Evolutionary conservation across 108 stramenopile genomes (phyloP), one percentile per base, ranked within the genome.

Genomic region (Fistulifera solaris): DNA sequence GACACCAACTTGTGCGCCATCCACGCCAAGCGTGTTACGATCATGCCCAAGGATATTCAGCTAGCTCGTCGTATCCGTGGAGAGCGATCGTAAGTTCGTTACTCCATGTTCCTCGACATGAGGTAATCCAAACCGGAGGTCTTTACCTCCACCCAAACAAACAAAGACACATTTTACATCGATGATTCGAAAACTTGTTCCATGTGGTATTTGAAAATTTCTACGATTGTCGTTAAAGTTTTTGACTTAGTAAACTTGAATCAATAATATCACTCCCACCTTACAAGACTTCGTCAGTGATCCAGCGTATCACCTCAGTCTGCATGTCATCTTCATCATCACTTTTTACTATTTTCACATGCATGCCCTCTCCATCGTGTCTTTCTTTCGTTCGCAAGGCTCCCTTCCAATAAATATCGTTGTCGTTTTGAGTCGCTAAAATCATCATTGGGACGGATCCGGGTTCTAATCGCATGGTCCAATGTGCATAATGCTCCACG

Each of bases 1-100:
- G 96, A 97, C 76, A 88, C 92, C 57, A 96, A 96, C 86, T 77
- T 96, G 64, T 93, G 92, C 57, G 94, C 94, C 26, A 89, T 93
- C 64, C 97, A 98, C 73, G 97, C 93, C 28, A 94, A 94, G 77
- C 94, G 97, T 80, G 94, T 98, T 18, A 98, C 97, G 18, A 98
- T 98, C 79, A 95, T 98, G 95, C 91, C 94, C 40, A 96, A 75
- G 67, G 73, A 75, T 59, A 75, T 75, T 54, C 67, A 75, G 40
- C 58, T 75, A 27, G 75, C 75, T 28, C 70, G 76, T 43, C 80
- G 80, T 77, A 81, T 81, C 62, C 80, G 80, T 58, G 80, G 80
- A 31, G 41, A 48, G 55, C 16, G 27, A 2, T 58, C 65, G 0
- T 59, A 66, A 59, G 26, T 38, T 38, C 14, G 47, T 15, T 1